Base-by-base conservation (phyloP, 2,329 filamentous ascomycete species). In the Westerdykella ornata region DNA sequence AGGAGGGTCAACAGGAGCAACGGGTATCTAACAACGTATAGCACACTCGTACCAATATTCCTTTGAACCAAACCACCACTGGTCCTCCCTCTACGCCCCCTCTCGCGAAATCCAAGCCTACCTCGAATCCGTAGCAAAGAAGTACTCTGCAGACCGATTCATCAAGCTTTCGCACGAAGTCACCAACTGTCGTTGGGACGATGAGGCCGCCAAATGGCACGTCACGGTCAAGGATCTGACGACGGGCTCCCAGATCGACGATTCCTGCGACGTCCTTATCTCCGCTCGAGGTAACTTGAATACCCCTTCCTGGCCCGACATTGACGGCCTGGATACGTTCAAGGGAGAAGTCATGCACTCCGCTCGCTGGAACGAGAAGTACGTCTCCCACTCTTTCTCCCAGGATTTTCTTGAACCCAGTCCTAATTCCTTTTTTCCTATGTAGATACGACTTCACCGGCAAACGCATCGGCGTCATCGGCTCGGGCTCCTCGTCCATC, bases 11-110 rank as follows among this genome's bases (percentile, higher is more conserved):
- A n/a, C 15, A 5, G 13, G 37, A 15, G 32, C 11, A 8, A 12
- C 9, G 4, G 2, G n/a, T 13, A n/a, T 12, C 44, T 53, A 30
- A 45, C 26, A 9, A 2, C 14, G 13, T 14, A 7, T 35, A 62
- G 58, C 65, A 34, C 65, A 69, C 43, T 68, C 66, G 0, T 70
- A 70, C 41, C 67, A 69, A 49, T 70, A 64, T 44, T 63, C 65
- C 1, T 71, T 71, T 46, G 67, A 67, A 38, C 67, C 67, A 1
- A 69, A 69, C 35, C 61, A 49, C 5, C 55, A 65, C 31, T 71
- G 68, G 68, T 66, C 62, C 1, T 56, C 60, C 1, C 51, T 70
- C 7, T 71, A 70, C 35, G 64, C 67, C 0, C 66, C 68, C 1
- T 51, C 61, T 2, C 36, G 38, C 3, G 66, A 68, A 38, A 68